Evolutionary conservation across 768 basidiomycete genomes (phyloP).

Genomic region (Sarcodon sp.): DNA sequence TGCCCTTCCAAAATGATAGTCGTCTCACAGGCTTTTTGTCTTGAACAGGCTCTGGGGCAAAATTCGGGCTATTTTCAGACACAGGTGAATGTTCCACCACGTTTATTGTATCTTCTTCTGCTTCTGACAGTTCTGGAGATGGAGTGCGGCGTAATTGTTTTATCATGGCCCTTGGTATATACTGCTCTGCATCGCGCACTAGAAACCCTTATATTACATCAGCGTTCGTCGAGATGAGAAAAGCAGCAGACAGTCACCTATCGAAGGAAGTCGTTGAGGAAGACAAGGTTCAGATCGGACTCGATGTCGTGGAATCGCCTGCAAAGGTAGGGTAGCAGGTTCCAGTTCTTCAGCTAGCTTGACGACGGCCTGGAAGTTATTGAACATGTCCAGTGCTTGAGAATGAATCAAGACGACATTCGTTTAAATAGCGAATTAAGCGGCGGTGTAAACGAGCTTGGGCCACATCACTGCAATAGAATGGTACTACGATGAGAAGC

Average conservation of each 20-base stretch:
- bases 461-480: too few relatives aligned
- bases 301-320: not conserved
- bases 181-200: not conserved
- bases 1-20: not conserved
- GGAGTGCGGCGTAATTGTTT: not conserved
- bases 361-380: not conserved
- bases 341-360: not conserved
- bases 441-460: too few relatives aligned
- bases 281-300: not conserved
- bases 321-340: not conserved
- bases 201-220: not conserved
- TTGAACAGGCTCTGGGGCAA: too few relatives aligned
- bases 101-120: too few relatives aligned
- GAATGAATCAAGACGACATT: not conserved
- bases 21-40: too few relatives aligned
- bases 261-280: not conserved
- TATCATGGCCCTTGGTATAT: not conserved
- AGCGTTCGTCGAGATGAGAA: not conserved
- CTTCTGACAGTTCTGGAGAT: not conserved
- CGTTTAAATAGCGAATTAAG: not conserved
- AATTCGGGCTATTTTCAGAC: too few relatives aligned
- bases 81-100: too few relatives aligned
- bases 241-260: not conserved
- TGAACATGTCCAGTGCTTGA: not conserved
- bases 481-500: too few relatives aligned